Evolutionary conservation across 2,329 filamentous ascomycete genomes (phyloP).

Genomic region (Fonsecaea erecta): DNA sequence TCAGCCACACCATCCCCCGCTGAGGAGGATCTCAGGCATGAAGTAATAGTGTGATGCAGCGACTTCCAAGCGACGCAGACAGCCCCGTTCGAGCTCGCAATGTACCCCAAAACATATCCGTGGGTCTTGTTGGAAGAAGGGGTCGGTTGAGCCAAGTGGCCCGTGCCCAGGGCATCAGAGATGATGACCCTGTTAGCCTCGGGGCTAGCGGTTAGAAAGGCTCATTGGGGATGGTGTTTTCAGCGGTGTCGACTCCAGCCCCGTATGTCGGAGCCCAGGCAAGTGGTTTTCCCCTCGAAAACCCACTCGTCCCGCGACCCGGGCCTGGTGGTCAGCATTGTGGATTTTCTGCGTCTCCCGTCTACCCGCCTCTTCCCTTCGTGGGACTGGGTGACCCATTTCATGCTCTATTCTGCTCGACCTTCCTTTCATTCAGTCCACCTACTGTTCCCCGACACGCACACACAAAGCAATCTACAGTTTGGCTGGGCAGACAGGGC

Average conservation of each 20-base stretch:
- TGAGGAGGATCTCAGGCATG: neutral
- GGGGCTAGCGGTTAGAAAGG: constrained; percentile 5
- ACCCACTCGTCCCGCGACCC: constrained; percentile 1
- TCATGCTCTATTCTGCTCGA: neutral
- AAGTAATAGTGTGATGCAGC: neutral
- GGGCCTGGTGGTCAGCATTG: constrained; percentile 4
- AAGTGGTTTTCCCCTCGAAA: constrained; percentile 2
- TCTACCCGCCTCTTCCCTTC: neutral
- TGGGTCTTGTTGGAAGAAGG: neutral
- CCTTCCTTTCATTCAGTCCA: neutral
- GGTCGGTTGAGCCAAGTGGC: neutral
- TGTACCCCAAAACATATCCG: neutral
- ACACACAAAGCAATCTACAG: neutral
- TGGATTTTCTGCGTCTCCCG: constrained; percentile 1
- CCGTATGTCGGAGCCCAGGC: neutral
- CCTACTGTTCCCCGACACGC: neutral
- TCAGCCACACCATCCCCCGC: neutral
- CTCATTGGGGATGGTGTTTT: neutral
- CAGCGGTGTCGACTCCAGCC: neutral
- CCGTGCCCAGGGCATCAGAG: neutral
- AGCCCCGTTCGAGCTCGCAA: neutral
- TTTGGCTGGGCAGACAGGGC: neutral
- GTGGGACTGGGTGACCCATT: neutral
- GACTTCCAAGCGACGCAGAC: neutral
- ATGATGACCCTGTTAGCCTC: neutral